Conservation (phyloP, 2,329 filamentous ascomycete genomes). For the Penicillium griseofulvum region DNA sequence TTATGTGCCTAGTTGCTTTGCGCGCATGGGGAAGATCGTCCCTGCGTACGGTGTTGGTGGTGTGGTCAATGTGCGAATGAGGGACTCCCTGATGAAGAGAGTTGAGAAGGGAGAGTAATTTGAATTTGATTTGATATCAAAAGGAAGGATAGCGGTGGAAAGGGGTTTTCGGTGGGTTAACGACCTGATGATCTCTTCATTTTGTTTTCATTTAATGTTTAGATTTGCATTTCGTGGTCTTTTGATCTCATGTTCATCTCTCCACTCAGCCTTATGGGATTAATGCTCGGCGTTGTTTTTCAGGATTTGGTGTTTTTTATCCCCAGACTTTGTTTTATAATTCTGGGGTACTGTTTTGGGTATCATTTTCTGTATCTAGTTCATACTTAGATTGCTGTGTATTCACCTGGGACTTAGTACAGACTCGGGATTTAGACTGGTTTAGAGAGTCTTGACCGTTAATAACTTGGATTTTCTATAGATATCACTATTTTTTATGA, state of each 20-base stretch:
- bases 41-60: slow-evolving; percentile 87
- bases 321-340: not conserved
- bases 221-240: slow-evolving; percentile 5
- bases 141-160: not conserved
- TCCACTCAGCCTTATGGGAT: slow-evolving; percentile 7
- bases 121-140: not conserved
- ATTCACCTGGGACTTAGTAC: not conserved
- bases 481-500: not conserved
- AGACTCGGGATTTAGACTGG: not conserved
- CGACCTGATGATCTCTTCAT: slow-evolving; percentile 5
- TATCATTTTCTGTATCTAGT: not conserved
- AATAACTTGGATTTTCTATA: not conserved
- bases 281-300: not conserved
- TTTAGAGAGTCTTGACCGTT: not conserved
- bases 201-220: slow-evolving; percentile 1
- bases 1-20: slow-evolving; percentile 70
- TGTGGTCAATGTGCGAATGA: slow-evolving; percentile 74
- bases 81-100: slow-evolving; percentile 65
- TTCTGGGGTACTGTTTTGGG: not conserved
- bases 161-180: not conserved
- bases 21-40: slow-evolving; percentile 78
- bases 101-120: slow-evolving; percentile 32
- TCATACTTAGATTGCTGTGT: not conserved
- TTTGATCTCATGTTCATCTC: slow-evolving; percentile 1
- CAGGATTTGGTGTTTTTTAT: not conserved